Evolutionary conservation across 2,329 filamentous ascomycete genomes (phyloP).

Genomic region (Volutella citrinella): DNA sequence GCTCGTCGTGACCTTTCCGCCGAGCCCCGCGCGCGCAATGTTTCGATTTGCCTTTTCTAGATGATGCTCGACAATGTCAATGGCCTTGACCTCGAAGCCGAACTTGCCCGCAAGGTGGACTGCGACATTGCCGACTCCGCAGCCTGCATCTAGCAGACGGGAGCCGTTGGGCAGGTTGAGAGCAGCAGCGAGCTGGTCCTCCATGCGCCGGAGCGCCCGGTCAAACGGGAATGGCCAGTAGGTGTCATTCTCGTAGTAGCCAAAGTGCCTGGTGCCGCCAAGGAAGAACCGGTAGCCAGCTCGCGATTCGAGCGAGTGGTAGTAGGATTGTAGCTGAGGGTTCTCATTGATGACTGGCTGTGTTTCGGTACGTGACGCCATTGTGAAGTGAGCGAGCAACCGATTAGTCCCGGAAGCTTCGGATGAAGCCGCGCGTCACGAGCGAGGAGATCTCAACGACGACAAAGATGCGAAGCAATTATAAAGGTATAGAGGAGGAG

Average conservation of each 20-base stretch:
- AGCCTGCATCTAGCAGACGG: constrained; percentile 48
- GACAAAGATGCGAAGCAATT: too few relatives aligned
- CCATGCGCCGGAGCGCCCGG: constrained; percentile 44
- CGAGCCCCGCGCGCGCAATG: constrained; percentile 31
- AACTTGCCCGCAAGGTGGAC: constrained; percentile 40
- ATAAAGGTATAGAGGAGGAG: too few relatives aligned
- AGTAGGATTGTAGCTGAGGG: constrained; percentile 40
- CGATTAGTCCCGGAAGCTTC: too few relatives aligned
- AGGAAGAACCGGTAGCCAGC: constrained; percentile 41
- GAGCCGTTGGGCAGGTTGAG: constrained; percentile 37
- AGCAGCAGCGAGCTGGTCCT: constrained; percentile 41
- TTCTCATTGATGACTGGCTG: constrained; percentile 38
- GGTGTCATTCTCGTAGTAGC: constrained; percentile 42
- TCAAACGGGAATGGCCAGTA: constrained; percentile 47
- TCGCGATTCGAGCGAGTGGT: constrained; percentile 41
- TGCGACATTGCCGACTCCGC: constrained; percentile 48
- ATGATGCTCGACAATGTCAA: constrained; percentile 49
- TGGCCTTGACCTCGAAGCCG: constrained; percentile 38
- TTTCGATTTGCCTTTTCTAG: constrained; percentile 41
- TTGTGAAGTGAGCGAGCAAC: too few relatives aligned
- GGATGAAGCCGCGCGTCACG: too few relatives aligned
- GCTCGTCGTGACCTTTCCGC: constrained; percentile 33
- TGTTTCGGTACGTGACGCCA: too few relatives aligned
- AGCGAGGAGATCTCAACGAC: too few relatives aligned
- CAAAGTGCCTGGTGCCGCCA: constrained; percentile 48